Percentiles rank a stretch among this genome's conserved stretches.
phyloP scores from a whole-genome alignment of 2,329 filamentous ascomycete species.

The Epichloe glyceriae region DNA sequence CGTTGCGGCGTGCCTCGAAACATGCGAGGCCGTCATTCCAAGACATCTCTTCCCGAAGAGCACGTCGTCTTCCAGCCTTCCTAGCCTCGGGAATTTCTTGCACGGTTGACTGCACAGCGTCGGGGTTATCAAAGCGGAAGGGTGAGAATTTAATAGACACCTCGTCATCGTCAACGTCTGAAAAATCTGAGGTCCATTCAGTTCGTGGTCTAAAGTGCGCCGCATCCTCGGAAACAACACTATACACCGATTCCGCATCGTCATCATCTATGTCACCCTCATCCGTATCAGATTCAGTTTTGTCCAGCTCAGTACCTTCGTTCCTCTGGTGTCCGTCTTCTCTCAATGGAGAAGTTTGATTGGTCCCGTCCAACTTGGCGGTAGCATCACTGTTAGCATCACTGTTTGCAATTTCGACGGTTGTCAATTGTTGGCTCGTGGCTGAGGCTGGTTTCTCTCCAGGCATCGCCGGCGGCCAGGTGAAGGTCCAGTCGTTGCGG shows the following conservation, averaged over 20 bases:
- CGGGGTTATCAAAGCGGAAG: conserved; percentile 38
- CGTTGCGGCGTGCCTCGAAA: conserved; percentile 64
- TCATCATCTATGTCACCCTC: conserved; percentile 23
- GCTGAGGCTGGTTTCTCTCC: background rate
- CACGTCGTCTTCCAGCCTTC: conserved; percentile 42
- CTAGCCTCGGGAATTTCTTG: conserved; percentile 32
- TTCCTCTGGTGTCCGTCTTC: conserved; percentile 25
- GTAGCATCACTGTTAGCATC: background rate
- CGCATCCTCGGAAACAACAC: conserved; percentile 42
- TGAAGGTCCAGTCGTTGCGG: conserved; percentile 47
- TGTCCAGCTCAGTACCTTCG: conserved; percentile 28
- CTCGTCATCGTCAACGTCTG: conserved; percentile 35
- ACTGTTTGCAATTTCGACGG: background rate
- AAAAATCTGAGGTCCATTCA: conserved; percentile 46
- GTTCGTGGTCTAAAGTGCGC: conserved; percentile 35
- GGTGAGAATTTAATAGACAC: conserved; percentile 29
- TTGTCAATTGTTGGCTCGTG: background rate
- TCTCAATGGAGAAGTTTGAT: conserved; percentile 20
- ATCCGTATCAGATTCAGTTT: conserved; percentile 6
- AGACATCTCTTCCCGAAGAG: conserved; percentile 48
- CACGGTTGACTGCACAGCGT: conserved; percentile 30
- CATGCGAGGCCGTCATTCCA: conserved; percentile 78
- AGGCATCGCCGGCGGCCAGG: conserved; percentile 32
- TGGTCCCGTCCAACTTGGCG: background rate
- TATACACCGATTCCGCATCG: conserved; percentile 40